Conservation (phyloP, 768 basidiomycete species). For the Antrodiella citrinella region DNA sequence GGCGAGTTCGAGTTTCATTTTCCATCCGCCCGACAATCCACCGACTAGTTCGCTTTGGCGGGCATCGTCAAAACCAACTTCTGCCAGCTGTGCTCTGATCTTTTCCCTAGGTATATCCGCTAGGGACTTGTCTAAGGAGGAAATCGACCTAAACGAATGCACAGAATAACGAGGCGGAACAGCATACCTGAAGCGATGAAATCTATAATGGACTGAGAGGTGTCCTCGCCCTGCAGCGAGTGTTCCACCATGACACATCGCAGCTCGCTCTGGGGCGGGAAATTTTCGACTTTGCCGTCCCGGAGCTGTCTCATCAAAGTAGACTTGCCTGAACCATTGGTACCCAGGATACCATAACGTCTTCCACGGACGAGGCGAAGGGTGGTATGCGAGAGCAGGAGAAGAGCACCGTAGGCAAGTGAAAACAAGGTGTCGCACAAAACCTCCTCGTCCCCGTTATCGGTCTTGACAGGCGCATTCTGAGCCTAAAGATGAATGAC, state of each 20-base stretch:
- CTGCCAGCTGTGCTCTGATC: constrained; percentile 71
- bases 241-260: constrained; percentile 97
- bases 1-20: constrained; percentile 97
- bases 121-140: constrained; percentile 55
- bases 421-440: constrained; percentile 93
- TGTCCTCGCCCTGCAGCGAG: constrained; percentile 90
- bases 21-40: constrained; percentile 94
- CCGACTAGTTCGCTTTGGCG: constrained; percentile 82
- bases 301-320: constrained; percentile 94
- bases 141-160: neutral
- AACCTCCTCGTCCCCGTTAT: constrained; percentile 64
- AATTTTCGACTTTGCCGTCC: constrained; percentile 94
- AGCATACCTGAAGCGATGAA: constrained; percentile 77
- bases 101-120: constrained; percentile 52
- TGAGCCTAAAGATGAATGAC: too few relatives aligned
- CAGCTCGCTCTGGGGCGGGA: constrained; percentile 81
- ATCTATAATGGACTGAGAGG: constrained; percentile 72
- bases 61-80: constrained; percentile 87
- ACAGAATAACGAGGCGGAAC: constrained; percentile 2
- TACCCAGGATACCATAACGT: constrained; percentile 91
- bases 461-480: constrained; percentile 33
- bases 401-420: constrained; percentile 88
- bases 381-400: constrained; percentile 90
- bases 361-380: constrained; percentile 84
- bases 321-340: constrained; percentile 95